Evolutionary conservation across 352 stramenopile genomes (phyloP).

Genomic region (Globisporangium radiosum): DNA sequence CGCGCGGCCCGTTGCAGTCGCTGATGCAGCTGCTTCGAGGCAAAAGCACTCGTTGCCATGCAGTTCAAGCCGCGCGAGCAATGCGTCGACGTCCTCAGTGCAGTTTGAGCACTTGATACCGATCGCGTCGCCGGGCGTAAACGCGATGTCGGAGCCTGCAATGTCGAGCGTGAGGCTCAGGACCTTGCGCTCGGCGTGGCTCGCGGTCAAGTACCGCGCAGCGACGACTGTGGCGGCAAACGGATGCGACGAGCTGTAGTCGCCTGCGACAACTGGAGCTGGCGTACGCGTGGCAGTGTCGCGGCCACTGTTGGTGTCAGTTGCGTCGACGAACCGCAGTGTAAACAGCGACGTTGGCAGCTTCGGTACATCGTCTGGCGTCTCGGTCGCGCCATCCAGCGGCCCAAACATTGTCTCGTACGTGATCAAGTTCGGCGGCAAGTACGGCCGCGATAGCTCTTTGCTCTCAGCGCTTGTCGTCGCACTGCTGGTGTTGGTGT

Average conservation of each 20-base stretch:
- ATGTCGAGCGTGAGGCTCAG: conserved; percentile 46
- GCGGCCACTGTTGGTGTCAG: neutral
- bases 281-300: no score
- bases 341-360: conserved; percentile 46
- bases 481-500: neutral
- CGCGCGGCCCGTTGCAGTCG: conserved; percentile 13
- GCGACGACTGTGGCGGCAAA: conserved; percentile 35
- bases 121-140: conserved; percentile 79
- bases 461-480: neutral
- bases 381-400: conserved; percentile 22
- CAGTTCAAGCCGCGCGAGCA: conserved; percentile 50
- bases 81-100: conserved; percentile 46
- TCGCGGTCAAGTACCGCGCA: conserved; percentile 46
- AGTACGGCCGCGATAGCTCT: conserved; percentile 9
- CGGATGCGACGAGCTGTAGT: conserved; percentile 41
- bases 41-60: conserved; percentile 26
- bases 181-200: conserved; percentile 46
- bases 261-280: neutral
- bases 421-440: conserved; percentile 39
- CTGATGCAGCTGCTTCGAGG: conserved; percentile 23
- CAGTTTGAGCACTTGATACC: conserved; percentile 82
- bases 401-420: conserved; percentile 61
- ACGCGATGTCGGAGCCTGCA: conserved; percentile 42
- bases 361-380: conserved; percentile 42
- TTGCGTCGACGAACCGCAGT: conserved; percentile 26